Evolutionary conservation across 495 filamentous ascomycete species (phyloP).

Genomic region (Collariella sp.): DNA sequence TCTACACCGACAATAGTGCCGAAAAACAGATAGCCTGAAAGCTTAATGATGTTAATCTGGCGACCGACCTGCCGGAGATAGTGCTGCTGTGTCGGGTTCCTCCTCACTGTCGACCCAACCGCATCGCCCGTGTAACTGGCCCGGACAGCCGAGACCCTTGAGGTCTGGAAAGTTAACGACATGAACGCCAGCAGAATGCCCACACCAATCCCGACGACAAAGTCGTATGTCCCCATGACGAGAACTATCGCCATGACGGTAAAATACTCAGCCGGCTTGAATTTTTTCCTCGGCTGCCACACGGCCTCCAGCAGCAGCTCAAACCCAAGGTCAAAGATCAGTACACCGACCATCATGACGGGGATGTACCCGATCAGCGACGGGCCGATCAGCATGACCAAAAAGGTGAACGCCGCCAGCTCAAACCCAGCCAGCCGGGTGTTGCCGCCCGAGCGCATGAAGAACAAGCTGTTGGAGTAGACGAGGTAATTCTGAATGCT

Average conservation of each 20-base stretch:
- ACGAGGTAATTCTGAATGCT: constrained; percentile 98
- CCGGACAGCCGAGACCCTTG: constrained; percentile 75
- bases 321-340: constrained; percentile 91
- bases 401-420: constrained; percentile 70
- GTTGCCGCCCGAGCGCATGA: constrained; percentile 83
- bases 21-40: constrained; percentile 90
- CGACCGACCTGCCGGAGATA: constrained; percentile 76
- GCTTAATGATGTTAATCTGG: constrained; percentile 83
- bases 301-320: constrained; percentile 83
- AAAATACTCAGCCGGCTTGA: constrained; percentile 77
- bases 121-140: constrained; percentile 79
- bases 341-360: constrained; percentile 87
- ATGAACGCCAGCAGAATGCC: constrained; percentile 89
- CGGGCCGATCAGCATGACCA: constrained; percentile 76
- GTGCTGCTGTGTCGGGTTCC: constrained; percentile 80
- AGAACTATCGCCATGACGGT: constrained; percentile 90
- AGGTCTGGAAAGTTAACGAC: constrained; percentile 83
- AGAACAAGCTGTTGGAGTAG: constrained; percentile 91
- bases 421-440: constrained; percentile 79
- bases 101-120: constrained; percentile 81
- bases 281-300: constrained; percentile 76
- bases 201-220: constrained; percentile 84
- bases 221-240: constrained; percentile 94
- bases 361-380: constrained; percentile 87
- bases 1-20: constrained; percentile 94